Evolutionary conservation across 129 eudicot genomes (phyloP).

Genomic region (Centrapalus pauciflorus): DNA sequence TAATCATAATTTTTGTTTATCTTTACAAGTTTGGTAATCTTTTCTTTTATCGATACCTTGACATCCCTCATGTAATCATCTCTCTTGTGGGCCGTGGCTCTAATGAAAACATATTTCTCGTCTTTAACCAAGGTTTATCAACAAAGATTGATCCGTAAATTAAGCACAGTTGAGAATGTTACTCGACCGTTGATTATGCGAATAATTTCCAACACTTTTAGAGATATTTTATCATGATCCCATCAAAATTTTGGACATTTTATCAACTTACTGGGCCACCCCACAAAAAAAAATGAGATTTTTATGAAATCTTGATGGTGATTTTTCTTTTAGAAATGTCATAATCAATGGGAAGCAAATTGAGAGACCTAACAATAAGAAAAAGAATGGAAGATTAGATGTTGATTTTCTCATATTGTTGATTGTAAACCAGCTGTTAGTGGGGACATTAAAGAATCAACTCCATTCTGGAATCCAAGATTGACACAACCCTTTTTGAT

Average conservation of each 20-base stretch:
- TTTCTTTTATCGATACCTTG: not conserved
- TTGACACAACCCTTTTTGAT: constrained; percentile 20
- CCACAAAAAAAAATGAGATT: constrained; percentile 7
- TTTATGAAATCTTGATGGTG: constrained; percentile 16
- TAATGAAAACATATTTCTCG: not conserved
- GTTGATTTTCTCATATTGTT: constrained; percentile 8
- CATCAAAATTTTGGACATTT: not conserved
- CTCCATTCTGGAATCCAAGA: constrained; percentile 22
- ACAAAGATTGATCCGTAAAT: not conserved
- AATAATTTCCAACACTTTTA: not conserved
- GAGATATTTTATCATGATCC: constrained; percentile 24
- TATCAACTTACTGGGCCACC: constrained; percentile 22
- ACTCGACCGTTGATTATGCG: constrained; percentile 9
- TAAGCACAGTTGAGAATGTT: not conserved
- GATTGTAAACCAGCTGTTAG: constrained; percentile 40
- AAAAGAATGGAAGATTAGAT: constrained; percentile 29
- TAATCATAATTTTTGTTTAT: constrained; percentile 32
- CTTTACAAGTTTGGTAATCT: constrained; percentile 2
- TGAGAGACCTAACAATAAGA: constrained; percentile 19
- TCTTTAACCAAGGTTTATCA: not conserved
- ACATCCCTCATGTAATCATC: not conserved
- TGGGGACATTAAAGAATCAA: constrained; percentile 30
- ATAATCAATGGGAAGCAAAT: constrained; percentile 25
- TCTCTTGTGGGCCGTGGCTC: constrained; percentile 12
- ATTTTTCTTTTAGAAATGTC: constrained; percentile 25